Evolutionary conservation across 2,329 filamentous ascomycete species (phyloP), one percentile per base, ranked within the genome.

Genomic region (Clonostachys rhizophaga): DNA sequence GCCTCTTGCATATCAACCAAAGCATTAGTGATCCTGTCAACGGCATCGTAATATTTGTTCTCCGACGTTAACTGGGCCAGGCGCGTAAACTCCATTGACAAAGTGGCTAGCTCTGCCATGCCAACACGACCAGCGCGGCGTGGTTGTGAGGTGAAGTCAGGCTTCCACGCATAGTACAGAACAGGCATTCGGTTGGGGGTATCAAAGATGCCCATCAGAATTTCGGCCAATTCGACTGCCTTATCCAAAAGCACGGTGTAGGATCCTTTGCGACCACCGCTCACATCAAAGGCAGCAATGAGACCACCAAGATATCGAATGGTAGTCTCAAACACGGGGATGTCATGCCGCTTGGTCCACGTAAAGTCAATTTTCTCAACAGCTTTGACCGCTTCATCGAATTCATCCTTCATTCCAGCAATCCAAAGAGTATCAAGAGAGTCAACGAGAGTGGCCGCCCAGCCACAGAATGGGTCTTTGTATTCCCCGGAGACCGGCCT

Each of bases 141-240:
- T 7, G 83, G 79, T 53, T 84, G 77, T 5, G 78, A 80, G 10
- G 79, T 77, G 56, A 74, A 81, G 14, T 76, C 68, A 54, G 86
- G 87, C 56, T 81, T 79, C 89, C 87, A 96, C 52, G 77, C 71
- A 67, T 92, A 95, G 65, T 85, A 91, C 6, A 90, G 77, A 6
- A 89, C 69, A 4, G 92, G 91, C 89, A 97, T 95, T 55, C 90
- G 83, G 64, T 97, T 96, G 1, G 91, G 91, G 1, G 92, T 96
- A 65, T 95, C 90, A 58, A 95, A 95, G 5, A 87, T 79, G 46
- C 86, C 83, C 71, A 91, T 90, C 34, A 95, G 70, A 50, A 95
- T 78, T 57, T 92, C 87, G 37, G 83, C 90, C 24, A 94, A 78
- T 65, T 92, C 86, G 35, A 86, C 75, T 2, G 90, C 88, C 67